Conservation (phyloP, 2,329 filamentous ascomycete species). For the Aspergillus sp. region DNA sequence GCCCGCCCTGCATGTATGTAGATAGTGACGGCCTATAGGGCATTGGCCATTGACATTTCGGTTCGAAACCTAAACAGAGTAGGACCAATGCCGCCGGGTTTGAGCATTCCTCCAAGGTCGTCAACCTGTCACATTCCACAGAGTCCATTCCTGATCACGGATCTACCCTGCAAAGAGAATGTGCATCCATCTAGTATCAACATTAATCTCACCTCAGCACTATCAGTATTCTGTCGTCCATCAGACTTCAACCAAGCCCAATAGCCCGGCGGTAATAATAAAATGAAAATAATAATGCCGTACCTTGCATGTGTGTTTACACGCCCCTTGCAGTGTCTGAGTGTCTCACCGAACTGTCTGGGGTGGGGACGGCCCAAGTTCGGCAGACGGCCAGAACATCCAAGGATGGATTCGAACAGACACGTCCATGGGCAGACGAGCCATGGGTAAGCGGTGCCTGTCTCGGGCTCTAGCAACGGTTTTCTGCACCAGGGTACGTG, state of each 20-base stretch:
- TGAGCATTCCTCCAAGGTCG: neutral
- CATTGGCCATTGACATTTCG: no score
- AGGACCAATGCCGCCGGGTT: neutral
- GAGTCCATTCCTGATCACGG: neutral
- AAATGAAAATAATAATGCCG: neutral
- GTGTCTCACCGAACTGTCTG: neutral
- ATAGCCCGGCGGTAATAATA: neutral
- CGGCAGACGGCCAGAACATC: neutral
- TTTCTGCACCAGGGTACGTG: neutral
- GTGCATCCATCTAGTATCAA: no score
- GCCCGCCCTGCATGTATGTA: neutral
- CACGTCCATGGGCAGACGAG: neutral
- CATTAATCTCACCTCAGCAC: neutral
- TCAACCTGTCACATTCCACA: neutral
- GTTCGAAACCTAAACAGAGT: no score
- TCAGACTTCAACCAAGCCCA: neutral
- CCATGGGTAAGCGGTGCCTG: neutral
- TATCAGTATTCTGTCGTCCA: neutral
- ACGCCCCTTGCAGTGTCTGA: slow-evolving; percentile 2
- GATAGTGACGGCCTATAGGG: neutral
- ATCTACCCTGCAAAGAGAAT: neutral
- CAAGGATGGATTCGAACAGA: neutral
- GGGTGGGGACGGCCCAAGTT: neutral
- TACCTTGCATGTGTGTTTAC: slow-evolving; percentile 10
- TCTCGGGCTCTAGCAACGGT: neutral